Evolutionary conservation across 164 flowering plant genomes (phyloP).

Genomic region (Buxus sempervirens): DNA sequence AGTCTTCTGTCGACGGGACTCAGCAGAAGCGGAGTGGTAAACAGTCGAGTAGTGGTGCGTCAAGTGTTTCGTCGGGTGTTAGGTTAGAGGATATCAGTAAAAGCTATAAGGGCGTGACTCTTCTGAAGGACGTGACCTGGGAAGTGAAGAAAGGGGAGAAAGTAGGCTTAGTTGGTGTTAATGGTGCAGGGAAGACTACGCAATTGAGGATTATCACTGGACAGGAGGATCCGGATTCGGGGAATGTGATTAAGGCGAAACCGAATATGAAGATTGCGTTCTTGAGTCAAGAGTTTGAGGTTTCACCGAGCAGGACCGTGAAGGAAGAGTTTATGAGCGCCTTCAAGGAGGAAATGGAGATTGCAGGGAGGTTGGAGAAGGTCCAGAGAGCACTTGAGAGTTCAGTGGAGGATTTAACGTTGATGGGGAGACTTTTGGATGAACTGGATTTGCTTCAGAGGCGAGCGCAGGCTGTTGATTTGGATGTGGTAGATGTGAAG

Average conservation of each 20-base stretch:
- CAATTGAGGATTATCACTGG: conserved; percentile 91
- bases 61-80: conserved; percentile 79
- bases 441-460: conserved; percentile 93
- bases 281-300: conserved; percentile 95
- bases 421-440: conserved; percentile 98
- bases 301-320: conserved; percentile 72
- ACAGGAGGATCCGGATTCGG: conserved; percentile 88
- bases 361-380: conserved; percentile 70
- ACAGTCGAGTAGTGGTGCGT: conserved; percentile 53
- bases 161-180: conserved; percentile 94
- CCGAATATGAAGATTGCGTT: conserved; percentile 83
- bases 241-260: conserved; percentile 84
- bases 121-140: conserved; percentile 84
- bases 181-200: conserved; percentile 98
- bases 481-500: conserved; percentile 78
- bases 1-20: conserved; percentile 18
- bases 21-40: conserved; percentile 30
- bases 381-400: conserved; percentile 88
- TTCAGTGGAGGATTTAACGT: conserved; percentile 71
- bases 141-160: conserved; percentile 97
- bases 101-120: conserved; percentile 77
- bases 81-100: conserved; percentile 85
- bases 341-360: conserved; percentile 89
- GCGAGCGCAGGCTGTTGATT: conserved; percentile 73
- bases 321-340: conserved; percentile 90